Base-by-base conservation (phyloP, 2,329 filamentous ascomycete species). In the Didymella glomerata region DNA sequence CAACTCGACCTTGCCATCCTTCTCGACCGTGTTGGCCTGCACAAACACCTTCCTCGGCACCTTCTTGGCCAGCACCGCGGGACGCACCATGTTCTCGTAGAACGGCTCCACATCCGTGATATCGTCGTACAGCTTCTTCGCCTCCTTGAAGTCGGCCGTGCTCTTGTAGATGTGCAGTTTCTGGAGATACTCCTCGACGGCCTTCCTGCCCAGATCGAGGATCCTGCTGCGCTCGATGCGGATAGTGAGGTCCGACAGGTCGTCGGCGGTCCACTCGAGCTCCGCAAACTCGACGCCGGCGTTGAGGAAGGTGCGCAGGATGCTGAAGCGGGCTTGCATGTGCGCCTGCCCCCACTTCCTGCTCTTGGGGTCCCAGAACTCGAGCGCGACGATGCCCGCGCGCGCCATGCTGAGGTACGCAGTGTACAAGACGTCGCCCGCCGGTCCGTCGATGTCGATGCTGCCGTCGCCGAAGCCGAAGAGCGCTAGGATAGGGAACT, bases 371-470 rank as follows among this genome's bases (percentile, higher is more conserved):
- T 97, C 93, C 93, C 93, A 98, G 83, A 95, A 92, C 76, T 98
- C 94, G 22, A 98, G 84, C 1, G 93, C 90, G 6, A 88, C 86
- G 44, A 99, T 83, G 61, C 95, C 95, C n/a, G 93, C 92, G 36
- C 93, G 88, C 14, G 95, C 95, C 94, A 99, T 98, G 67, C 89
- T 88, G 10, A 99, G 85, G 76, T 98, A 99, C 2, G 90, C 89
- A 0, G 89, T 88, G 71, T 94, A 97, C 8, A 98, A 86, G 7
- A 99, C 87, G 72, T 97, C 90, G 42, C 93, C 93, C 10, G 93
- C 92, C 71, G 90, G 86, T 60, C 86, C 84, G 65, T 90, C 81
- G 66, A 96, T 89, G 70, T 96, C 85, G 50, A 84, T 79, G 18
- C 80, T 85, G 20, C 93, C 93, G 68, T 96, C 85, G 27, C 93